Evolutionary conservation across 352 stramenopile species (phyloP), one percentile per base, ranked within the genome.

Genomic region (Globisporangium viniferum): DNA sequence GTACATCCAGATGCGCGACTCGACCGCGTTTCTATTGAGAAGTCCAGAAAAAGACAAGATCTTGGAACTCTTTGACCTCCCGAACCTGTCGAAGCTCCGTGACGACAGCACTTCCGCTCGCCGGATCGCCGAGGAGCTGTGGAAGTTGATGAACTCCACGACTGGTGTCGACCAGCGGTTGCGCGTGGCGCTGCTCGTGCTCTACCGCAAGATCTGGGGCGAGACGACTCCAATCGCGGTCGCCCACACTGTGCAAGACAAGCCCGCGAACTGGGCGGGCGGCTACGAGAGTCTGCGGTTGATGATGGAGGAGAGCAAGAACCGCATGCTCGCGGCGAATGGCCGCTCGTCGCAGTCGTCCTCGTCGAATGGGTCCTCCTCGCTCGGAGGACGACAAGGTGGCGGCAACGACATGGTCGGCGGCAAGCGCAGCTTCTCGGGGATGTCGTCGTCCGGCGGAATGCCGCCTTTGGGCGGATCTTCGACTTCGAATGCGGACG

Each of bases 271-370:
- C 65, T 95, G 84, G 83, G 86, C 88, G 0, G 86, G 88, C 14
- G 86, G 88, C 31, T 95, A 92, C 57, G 86, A 94, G 62, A 92
- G 82, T 41, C 72, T 95, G 62, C 84, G 88, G 8, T 59, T 86
- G 15, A 88, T 95, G 73, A 94, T 95, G 81, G 88, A 95, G 62
- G 84, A 93, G 46, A 95, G 80, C 73, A 92, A 90, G 77, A 90
- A 77, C 64, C 80, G 82, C 4, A 60, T 78, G 59, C 41, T 86
- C 33, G 77, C 73, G 31, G 71, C 73, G 55, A 69, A 59, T 24
- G 69, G 70, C 44, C 20, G 54, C 20, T 31, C 55, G 44, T 31
- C 51, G 22, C 4, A 48, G 12, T 22, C 18, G 18, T 31, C 58
- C 24, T 67, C 62, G 24, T 64, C 55, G 20, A 27, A 27, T 15